These are phyloP conservation scores for Licmophora abbreviata DNA, from an alignment of 108 stramenopile genomes.

Conservation along the genomic window DNA sequence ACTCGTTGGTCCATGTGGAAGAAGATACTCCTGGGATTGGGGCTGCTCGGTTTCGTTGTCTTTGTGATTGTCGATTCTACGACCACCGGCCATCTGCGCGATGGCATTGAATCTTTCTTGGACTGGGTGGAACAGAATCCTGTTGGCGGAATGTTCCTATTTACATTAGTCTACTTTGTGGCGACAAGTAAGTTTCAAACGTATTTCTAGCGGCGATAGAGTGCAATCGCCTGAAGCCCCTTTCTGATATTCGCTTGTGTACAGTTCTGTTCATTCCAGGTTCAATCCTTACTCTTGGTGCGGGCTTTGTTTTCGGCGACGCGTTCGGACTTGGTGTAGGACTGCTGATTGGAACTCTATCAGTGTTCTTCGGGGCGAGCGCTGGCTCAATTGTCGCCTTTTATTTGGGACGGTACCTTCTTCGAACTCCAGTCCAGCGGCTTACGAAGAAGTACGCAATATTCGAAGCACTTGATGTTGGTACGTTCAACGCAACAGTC, in stretches of 20 bases:
- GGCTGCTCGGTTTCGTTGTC: constrained; percentile 32
- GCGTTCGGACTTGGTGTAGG: constrained; percentile 52
- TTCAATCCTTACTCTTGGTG: constrained; percentile 59
- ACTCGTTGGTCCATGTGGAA: neutral
- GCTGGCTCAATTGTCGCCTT: constrained; percentile 47
- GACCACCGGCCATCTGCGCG: constrained; percentile 22
- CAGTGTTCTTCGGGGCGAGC: constrained; percentile 55
- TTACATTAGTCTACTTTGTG: constrained; percentile 45
- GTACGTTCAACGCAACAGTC: constrained; percentile 5
- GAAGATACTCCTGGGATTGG: constrained; percentile 22
- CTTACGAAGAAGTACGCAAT: constrained; percentile 46
- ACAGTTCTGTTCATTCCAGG: constrained; percentile 64
- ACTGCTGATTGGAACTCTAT: constrained; percentile 33
- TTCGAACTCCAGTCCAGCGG: constrained; percentile 40
- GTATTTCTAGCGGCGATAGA: constrained; percentile 1
- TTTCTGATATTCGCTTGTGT: neutral
- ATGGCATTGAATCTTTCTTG: constrained; percentile 38
- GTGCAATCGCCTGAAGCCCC: neutral
- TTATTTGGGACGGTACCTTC: constrained; percentile 53
- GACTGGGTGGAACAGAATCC: constrained; percentile 56
- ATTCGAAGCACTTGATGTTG: constrained; percentile 41
- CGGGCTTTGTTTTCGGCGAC: constrained; percentile 61
- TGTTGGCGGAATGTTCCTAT: constrained; percentile 47
- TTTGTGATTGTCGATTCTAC: constrained; percentile 54
- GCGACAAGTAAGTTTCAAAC: constrained; percentile 3